A percentile compares a stretch with the other conserved stretches of the same genome.
These are phyloP conservation scores for Elasticomyces elasticus DNA, from an alignment of 495 filamentous ascomycete species.

Conservation along the genomic window DNA sequence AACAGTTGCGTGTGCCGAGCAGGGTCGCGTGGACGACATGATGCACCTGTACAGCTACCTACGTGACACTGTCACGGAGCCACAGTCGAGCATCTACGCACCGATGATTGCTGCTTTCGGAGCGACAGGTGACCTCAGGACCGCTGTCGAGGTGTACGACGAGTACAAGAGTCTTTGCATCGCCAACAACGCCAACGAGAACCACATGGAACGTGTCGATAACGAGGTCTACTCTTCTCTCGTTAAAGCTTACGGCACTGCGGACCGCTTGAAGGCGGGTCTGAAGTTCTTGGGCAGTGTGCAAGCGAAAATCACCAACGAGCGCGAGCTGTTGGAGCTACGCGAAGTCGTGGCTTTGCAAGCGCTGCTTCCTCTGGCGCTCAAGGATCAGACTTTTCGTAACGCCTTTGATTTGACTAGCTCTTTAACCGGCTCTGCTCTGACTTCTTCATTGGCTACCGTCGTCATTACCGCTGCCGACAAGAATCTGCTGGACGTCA, in stretches of 20 bases:
- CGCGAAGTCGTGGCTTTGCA: slow-evolving; percentile 58
- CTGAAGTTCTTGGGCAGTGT: slow-evolving; percentile 75
- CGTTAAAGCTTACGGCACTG: slow-evolving; percentile 73
- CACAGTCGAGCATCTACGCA: slow-evolving; percentile 71
- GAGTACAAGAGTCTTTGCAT: slow-evolving; percentile 81
- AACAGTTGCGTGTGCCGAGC: slow-evolving; percentile 73
- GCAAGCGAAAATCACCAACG: slow-evolving; percentile 43
- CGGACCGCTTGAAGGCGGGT: slow-evolving; percentile 66
- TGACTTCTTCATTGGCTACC: slow-evolving; percentile 45
- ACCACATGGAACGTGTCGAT: slow-evolving; percentile 64
- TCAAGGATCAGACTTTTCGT: slow-evolving; percentile 51
- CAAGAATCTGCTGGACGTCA: slow-evolving; percentile 57
- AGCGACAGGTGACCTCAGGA: slow-evolving; percentile 63
- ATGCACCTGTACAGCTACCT: slow-evolving; percentile 79
- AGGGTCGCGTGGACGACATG: slow-evolving; percentile 75
- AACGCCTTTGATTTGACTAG: slow-evolving; percentile 46
- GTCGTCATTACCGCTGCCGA: slow-evolving; percentile 70
- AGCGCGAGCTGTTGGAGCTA: slow-evolving; percentile 43
- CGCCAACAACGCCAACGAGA: slow-evolving; percentile 64
- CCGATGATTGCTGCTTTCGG: slow-evolving; percentile 90
- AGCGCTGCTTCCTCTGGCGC: slow-evolving; percentile 63
- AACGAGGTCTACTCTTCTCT: slow-evolving; percentile 78
- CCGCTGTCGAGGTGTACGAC: slow-evolving; percentile 90
- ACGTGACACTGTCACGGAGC: slow-evolving; percentile 61
- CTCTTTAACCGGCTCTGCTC: slow-evolving; percentile 39